Evolutionary conservation across 106 monocot genomes (phyloP).

Genomic region (Apostasia ramifera): DNA sequence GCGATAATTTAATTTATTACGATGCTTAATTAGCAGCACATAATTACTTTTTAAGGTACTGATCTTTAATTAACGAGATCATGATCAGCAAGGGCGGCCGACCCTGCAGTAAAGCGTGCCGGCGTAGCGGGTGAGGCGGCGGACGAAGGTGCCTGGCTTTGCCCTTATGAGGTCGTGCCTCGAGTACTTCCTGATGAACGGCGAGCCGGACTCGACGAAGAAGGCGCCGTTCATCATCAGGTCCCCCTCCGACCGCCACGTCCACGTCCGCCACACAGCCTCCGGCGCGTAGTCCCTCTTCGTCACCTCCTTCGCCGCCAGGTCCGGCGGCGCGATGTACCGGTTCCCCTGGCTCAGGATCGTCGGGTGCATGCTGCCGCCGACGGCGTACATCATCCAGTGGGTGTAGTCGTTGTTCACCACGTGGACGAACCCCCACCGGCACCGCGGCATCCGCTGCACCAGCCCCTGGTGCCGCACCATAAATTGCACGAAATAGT

Average conservation of each 20-base stretch:
- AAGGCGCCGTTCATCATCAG: slow-evolving; percentile 43
- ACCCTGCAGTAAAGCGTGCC: slow-evolving; percentile 10
- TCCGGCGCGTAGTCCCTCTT: slow-evolving; percentile 33
- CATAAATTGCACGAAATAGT: too few species aligned
- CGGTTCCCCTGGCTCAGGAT: slow-evolving; percentile 64
- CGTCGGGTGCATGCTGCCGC: slow-evolving; percentile 46
- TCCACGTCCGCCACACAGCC: slow-evolving; percentile 35
- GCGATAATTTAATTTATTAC: too few species aligned
- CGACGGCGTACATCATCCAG: slow-evolving; percentile 60
- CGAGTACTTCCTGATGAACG: background rate
- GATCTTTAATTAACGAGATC: too few species aligned
- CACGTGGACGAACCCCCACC: slow-evolving; percentile 62
- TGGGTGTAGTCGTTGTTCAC: slow-evolving; percentile 67
- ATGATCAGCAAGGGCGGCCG: slow-evolving; percentile 4
- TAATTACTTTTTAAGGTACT: too few species aligned
- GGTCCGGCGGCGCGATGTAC: slow-evolving; percentile 38
- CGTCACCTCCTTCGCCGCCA: slow-evolving; percentile 46
- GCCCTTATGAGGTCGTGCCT: slow-evolving; percentile 15
- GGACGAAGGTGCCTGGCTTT: slow-evolving; percentile 14
- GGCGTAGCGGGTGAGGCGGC: slow-evolving; percentile 14
- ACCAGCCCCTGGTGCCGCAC: slow-evolving; percentile 10
- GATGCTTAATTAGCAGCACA: too few species aligned
- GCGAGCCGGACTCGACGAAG: slow-evolving; percentile 31
- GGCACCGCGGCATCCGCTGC: slow-evolving; percentile 49
- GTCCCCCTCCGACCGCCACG: slow-evolving; percentile 46